Percentiles rank a stretch among this genome's conserved stretches.
Evolutionary conservation across 352 stramenopile genomes (phyloP).

Genomic region (Pythium graminicola): DNA sequence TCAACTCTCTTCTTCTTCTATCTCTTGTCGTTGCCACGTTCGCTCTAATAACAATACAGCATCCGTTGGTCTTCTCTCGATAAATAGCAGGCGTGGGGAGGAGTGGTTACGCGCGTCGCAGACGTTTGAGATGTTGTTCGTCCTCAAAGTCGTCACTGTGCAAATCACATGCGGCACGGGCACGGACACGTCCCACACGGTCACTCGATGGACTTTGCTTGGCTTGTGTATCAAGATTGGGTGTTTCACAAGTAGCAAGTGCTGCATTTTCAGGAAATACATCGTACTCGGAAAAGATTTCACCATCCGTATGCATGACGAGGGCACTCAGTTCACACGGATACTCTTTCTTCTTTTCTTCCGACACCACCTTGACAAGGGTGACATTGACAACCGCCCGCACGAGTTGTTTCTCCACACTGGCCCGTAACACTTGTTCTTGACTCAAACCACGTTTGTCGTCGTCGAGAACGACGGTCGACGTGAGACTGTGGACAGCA

Average conservation of each 20-base stretch:
- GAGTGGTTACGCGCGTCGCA: slow-evolving; percentile 7
- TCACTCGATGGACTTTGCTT: neutral
- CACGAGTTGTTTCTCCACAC: slow-evolving; percentile 35
- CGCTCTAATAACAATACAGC: too few relatives aligned
- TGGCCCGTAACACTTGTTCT: slow-evolving; percentile 18
- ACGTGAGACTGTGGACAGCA: slow-evolving; percentile 38
- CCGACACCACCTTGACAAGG: slow-evolving; percentile 38
- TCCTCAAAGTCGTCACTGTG: slow-evolving; percentile 13
- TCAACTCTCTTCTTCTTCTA: neutral
- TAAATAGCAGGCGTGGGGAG: too few relatives aligned
- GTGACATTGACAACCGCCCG: slow-evolving; percentile 37
- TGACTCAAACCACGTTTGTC: slow-evolving; percentile 21
- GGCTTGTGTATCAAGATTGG: too few relatives aligned
- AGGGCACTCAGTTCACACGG: slow-evolving; percentile 42
- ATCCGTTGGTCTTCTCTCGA: too few relatives aligned
- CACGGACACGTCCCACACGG: slow-evolving; percentile 11
- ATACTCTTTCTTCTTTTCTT: slow-evolving; percentile 41
- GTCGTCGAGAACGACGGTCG: slow-evolving; percentile 31
- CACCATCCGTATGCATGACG: slow-evolving; percentile 22
- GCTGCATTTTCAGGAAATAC: slow-evolving; percentile 9
- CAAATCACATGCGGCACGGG: slow-evolving; percentile 11
- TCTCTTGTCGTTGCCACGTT: neutral
- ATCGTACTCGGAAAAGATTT: slow-evolving; percentile 26
- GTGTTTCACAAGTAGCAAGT: too few relatives aligned
- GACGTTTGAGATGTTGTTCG: slow-evolving; percentile 12